Base-by-base conservation (phyloP, 1,139 yeast genomes). In the Hansenula lynferdii region DNA sequence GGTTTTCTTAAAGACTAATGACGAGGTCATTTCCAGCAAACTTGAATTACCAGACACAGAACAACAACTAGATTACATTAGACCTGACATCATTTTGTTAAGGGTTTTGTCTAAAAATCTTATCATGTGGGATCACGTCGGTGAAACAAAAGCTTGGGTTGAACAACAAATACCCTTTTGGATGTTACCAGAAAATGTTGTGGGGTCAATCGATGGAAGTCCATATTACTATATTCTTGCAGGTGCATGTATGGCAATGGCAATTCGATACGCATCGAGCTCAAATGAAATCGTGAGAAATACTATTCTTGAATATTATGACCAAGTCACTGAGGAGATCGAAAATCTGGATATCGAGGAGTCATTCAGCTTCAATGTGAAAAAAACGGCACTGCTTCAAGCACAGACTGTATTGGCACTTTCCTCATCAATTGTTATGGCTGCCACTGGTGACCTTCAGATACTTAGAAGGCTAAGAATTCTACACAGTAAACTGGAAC, bases 361-460 rank as follows among this genome's bases (percentile, higher is more conserved):
- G 4, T 75, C 71, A 30, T 78, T 79, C 50, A 95, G 85, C 50
- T 77, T 77, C 45, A 70, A 69, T 42, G 61, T 85, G 25, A 73
- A 89, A 0, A 69, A 73, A 36, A 65, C 70, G 36, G 73, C 85
- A 28, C 74, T 84, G 3, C 61, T 70, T 16, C 75, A 73, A 35
- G 68, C 82, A 28, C 77, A 80, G 42, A 79, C 80, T 48, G 65
- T 82, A 1, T 51, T 87, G 20, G 74, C 82, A 2, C 60, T 89
- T 11, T 74, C 92, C 15, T 62, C 76, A 12, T 75, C 96, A 0
- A 68, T 86, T 25, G 73, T 89, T 0, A 85, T 87, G 87, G 90
- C 96, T 2, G 96, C 96, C 1, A 78, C 90, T 18, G 98, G 98
- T 1, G 97, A 92, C 57, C 62, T 90, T 39, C 84, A 79, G 39